Evolutionary conservation across 441 rosid genomes (phyloP), one percentile per base, ranked within the genome.

Genomic region (Pelargonium citronellum): DNA sequence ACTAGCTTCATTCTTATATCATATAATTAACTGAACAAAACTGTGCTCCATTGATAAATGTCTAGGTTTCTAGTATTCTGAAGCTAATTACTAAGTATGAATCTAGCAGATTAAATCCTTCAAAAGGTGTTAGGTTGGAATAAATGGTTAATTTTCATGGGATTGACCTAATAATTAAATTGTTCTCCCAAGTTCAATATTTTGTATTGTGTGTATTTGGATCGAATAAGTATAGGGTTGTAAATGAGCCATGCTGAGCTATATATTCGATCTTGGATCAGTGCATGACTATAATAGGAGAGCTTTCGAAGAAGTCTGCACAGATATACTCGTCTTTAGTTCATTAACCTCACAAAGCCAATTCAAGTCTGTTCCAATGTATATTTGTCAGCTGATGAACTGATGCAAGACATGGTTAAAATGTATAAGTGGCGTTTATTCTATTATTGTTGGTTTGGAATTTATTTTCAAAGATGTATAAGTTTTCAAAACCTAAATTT

Each of bases 301-400:
- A 41, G 46, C 64, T 60, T 60, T 20, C 13, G 24, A 60, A 60
- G 64, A 60, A 19, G 64, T 8, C 7, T 58, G 64, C 64, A 8
- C 7, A 20, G 20, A 60, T 60, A 20, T 41, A 41, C 11, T 41
- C 46, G 34, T 60, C 34, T 20, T 60, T 60, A 60, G 64, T 19
- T 60, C 64, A 22, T 20, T 60, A 60, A 7, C 64, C 64, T 60
- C 22, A 60, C 30, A 22, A 60, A 60, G 34, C 30, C 64, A 10
- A 60, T 19, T 9, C 34, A 60, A 60, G 4, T 60, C 64, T 60
- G 13, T 19, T 60, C 12, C 34, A 60, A 19, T 60, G 63, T 22
- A 57, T 22, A 19, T 57, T 7, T 57, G 10, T 10, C 63, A 57
- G 19, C 63, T 57, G 63, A 57, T 57, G 8, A 22, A 57, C 7